Evolutionary conservation across 2,329 filamentous ascomycete genomes (phyloP).

Genomic region (Intubia oerlemansii): DNA sequence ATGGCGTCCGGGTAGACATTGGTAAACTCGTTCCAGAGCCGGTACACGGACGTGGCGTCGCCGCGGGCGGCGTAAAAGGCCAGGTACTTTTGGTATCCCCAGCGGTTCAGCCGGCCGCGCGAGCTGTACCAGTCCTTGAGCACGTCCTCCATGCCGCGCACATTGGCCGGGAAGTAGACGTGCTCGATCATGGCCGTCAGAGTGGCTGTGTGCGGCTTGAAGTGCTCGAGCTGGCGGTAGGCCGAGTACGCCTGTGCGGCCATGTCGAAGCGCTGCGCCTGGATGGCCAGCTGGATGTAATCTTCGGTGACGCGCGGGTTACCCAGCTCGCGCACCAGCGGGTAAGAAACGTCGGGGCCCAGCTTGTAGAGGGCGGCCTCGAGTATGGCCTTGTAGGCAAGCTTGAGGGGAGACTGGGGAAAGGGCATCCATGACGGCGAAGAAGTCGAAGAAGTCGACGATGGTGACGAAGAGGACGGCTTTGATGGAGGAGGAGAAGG

Average conservation of each 20-base stretch:
- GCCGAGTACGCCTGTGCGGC: constrained; percentile 21
- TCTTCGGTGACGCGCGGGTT: constrained; percentile 20
- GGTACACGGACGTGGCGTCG: constrained; percentile 22
- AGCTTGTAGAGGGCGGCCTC: constrained; percentile 4
- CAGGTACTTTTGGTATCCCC: constrained; percentile 26
- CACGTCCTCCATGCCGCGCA: constrained; percentile 21
- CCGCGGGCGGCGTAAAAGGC: constrained; percentile 25
- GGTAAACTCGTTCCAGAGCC: constrained; percentile 23
- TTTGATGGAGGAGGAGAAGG: background rate
- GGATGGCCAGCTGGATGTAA: constrained; percentile 17
- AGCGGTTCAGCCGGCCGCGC: constrained; percentile 18
- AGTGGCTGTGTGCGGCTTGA: constrained; percentile 16
- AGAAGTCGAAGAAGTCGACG: background rate
- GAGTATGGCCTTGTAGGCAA: constrained; percentile 5
- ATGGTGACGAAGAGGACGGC: background rate
- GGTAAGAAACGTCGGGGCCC: constrained; percentile 10
- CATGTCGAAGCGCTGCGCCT: constrained; percentile 12
- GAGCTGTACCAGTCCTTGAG: constrained; percentile 25
- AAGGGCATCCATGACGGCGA: constrained; percentile 1
- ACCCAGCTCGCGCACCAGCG: constrained; percentile 19
- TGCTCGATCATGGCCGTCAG: constrained; percentile 23
- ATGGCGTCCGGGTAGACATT: constrained; percentile 11
- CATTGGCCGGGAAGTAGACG: constrained; percentile 15
- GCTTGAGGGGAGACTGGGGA: too few relatives aligned
- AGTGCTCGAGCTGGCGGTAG: constrained; percentile 21